Base-by-base conservation (phyloP, 2,329 filamentous ascomycete genomes). In the Magnaporthiopsis incrustans region DNA sequence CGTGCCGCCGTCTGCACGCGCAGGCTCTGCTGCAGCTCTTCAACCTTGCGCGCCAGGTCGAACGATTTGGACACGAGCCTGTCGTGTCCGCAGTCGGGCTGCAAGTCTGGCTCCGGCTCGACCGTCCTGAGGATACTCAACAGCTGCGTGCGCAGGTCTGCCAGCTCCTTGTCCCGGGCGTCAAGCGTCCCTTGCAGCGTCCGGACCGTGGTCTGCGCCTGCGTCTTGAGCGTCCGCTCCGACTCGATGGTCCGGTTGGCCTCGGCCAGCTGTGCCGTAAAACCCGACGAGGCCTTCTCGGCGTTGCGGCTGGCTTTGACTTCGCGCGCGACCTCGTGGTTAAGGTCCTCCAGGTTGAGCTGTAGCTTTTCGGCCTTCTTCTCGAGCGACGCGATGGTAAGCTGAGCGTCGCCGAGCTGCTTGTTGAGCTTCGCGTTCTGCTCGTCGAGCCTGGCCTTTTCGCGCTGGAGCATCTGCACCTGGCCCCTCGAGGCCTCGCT, bases 311-410 rank as follows among this genome's bases (percentile, higher is more conserved):
- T 95, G 26, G 88, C 87, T 78, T 97, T 96, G 72, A 93, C 91
- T 76, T 97, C 94, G 35, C 92, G 85, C 61, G 90, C 90, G 63
- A 97, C 84, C 75, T 98, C 92, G 70, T 98, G 94, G 69, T 92
- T 96, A 50, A 97, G 81, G 73, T 99, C 94, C 73, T 99, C 94
- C 11, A 98, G 77, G 70, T 85, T 92, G 57, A 98, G 83, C 62
- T 92, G 86, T 33, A 98, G 81, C 76, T 97, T 97, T 76, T 98
- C 94, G 63, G 95, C 90, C 74, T 95, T 92, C 80, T 98, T 98
- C 74, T 97, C 92, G 10, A 97, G 78, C 1, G 91, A 90, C 0
- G 90, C 90, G 68, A 96, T 87, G 6, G 87, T 87, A 30, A 97
- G 77, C 70, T 97, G 94, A 7, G 90, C 83, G 68, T 97, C 93